Conservation (phyloP, 2,329 filamentous ascomycete species). For the Metarhizium rileyi region DNA sequence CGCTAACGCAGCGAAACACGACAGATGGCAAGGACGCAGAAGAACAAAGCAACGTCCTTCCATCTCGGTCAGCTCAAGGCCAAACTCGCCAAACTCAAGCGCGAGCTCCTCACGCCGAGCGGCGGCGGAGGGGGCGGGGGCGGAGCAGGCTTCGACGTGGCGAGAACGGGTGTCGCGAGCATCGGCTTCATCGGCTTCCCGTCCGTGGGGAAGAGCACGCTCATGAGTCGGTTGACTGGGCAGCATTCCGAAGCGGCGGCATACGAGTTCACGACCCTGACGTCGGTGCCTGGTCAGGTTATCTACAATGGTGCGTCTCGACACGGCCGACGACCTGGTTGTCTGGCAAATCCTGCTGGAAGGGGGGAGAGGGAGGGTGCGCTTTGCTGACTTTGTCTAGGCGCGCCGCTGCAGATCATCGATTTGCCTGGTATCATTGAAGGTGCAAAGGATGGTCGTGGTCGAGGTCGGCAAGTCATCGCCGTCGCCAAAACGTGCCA, state of each 20-base stretch:
- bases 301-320: slow-evolving; percentile 63
- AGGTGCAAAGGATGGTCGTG: slow-evolving; percentile 95
- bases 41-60: slow-evolving; percentile 91
- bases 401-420: slow-evolving; percentile 94
- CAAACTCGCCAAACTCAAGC: slow-evolving; percentile 95
- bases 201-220: slow-evolving; percentile 94
- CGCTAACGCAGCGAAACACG: slow-evolving; percentile 6
- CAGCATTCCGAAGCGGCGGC: slow-evolving; percentile 96
- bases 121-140: slow-evolving; percentile 70
- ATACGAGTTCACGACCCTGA: slow-evolving; percentile 98
- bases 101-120: slow-evolving; percentile 81
- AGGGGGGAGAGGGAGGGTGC: not conserved
- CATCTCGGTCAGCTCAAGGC: slow-evolving; percentile 95
- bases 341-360: not conserved
- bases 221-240: slow-evolving; percentile 90
- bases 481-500: slow-evolving; percentile 98
- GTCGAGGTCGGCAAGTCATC: slow-evolving; percentile 95
- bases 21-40: slow-evolving; percentile 92
- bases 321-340: slow-evolving; percentile 1
- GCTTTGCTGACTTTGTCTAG: slow-evolving; percentile 18
- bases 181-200: slow-evolving; percentile 97
- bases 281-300: slow-evolving; percentile 93
- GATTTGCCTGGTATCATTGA: slow-evolving; percentile 98
- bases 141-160: slow-evolving; percentile 90
- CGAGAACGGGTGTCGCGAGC: slow-evolving; percentile 92